These are phyloP conservation scores for Fusarium buxicola DNA, from an alignment of 2,329 filamentous ascomycete genomes.

Conservation along the genomic window DNA sequence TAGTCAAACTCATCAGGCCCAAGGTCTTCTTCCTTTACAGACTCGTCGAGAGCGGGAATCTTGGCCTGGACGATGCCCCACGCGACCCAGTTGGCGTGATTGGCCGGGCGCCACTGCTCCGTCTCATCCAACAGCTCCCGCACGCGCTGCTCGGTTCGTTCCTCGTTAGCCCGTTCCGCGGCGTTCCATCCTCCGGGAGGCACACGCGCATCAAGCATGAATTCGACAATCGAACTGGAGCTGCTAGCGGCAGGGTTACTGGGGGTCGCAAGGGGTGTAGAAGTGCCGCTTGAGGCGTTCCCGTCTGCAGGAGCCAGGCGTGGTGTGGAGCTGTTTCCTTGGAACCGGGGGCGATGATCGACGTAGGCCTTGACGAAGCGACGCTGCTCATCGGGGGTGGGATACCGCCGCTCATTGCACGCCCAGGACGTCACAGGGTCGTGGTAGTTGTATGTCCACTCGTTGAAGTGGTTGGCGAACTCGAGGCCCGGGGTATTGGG, in stretches of 20 bases:
- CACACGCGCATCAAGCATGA: constrained; percentile 83
- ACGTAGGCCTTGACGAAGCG: constrained; percentile 90
- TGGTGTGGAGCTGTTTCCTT: constrained; percentile 60
- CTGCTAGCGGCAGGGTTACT: constrained; percentile 55
- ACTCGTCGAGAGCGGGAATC: constrained; percentile 75
- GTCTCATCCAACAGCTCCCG: constrained; percentile 81
- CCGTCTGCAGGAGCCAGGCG: constrained; percentile 60
- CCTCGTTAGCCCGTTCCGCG: constrained; percentile 69
- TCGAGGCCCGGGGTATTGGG: constrained; percentile 89
- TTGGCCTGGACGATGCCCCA: constrained; percentile 98
- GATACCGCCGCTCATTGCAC: constrained; percentile 79
- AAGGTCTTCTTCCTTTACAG: constrained; percentile 49
- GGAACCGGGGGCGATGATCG: constrained; percentile 78
- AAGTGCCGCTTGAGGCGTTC: constrained; percentile 44
- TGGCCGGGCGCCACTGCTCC: constrained; percentile 85
- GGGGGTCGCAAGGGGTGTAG: constrained; percentile 50
- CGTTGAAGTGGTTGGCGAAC: constrained; percentile 97
- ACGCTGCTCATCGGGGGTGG: constrained; percentile 81
- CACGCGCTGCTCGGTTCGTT: constrained; percentile 74
- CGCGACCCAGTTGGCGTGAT: constrained; percentile 90
- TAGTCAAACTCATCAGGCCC: constrained; percentile 85
- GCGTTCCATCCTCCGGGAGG: constrained; percentile 64
- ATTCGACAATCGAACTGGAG: constrained; percentile 71
- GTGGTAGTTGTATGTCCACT: constrained; percentile 99
- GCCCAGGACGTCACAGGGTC: constrained; percentile 72